These are phyloP conservation scores for Podaxis sp. DNA, from an alignment of 768 basidiomycete genomes.

Conservation along the genomic window DNA sequence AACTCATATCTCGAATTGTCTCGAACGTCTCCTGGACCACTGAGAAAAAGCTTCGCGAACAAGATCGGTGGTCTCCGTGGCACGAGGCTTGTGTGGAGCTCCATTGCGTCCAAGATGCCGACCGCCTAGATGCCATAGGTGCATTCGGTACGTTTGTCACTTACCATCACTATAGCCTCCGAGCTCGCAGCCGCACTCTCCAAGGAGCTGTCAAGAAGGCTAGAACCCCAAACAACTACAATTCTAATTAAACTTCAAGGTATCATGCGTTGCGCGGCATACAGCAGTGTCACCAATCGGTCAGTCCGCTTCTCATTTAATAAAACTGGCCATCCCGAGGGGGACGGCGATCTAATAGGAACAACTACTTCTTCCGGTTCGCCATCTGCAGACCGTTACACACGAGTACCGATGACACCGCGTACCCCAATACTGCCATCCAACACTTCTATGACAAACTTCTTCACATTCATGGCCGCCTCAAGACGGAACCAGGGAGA, in stretches of 20 bases:
- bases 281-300: conserved; percentile 54
- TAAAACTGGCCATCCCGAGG: conserved; percentile 8
- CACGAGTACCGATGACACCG: conserved; percentile 48
- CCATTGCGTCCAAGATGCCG: conserved; percentile 81
- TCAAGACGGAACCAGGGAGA: conserved; percentile 78
- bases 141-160: conserved; percentile 63
- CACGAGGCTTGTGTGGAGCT: conserved; percentile 72
- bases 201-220: conserved; percentile 1
- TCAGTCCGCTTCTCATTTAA: conserved; percentile 23
- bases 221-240: background rate
- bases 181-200: conserved; percentile 1
- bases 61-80: conserved; percentile 62
- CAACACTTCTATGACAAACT: conserved; percentile 89
- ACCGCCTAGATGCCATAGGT: conserved; percentile 77
- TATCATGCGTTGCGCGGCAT: conserved; percentile 70
- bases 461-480: conserved; percentile 64
- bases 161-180: background rate
- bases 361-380: conserved; percentile 4
- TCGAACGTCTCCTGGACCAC: conserved; percentile 86
- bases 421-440: conserved; percentile 53
- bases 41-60: conserved; percentile 64
- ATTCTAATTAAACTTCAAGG: conserved; percentile 32
- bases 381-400: conserved; percentile 38
- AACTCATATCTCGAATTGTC: conserved; percentile 57
- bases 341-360: conserved; percentile 5